Percentiles rank a stretch among this genome's conserved stretches.
These are phyloP conservation scores for Volvox reticuliferus DNA, from an alignment of 139 green algal genomes.

Conservation along the genomic window DNA sequence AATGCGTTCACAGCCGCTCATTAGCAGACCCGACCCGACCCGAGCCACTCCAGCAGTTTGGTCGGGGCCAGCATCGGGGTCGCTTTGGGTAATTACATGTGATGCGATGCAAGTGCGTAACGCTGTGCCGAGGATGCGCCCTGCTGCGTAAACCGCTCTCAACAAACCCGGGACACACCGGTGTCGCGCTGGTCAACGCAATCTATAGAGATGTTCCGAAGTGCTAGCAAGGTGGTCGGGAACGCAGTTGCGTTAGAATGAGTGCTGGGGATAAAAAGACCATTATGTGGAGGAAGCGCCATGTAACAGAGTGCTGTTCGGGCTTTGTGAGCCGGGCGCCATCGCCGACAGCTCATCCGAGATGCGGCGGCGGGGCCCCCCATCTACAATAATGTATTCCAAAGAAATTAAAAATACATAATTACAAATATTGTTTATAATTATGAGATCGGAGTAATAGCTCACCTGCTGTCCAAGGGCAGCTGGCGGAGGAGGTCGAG, in stretches of 20 bases:
- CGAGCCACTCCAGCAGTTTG: too few relatives aligned
- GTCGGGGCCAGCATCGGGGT: too few relatives aligned
- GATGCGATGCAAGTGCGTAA: too few relatives aligned
- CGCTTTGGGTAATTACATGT: too few relatives aligned
- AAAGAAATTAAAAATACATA: background rate
- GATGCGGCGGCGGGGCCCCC: background rate
- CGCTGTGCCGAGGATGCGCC: too few relatives aligned
- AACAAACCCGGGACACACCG: too few relatives aligned
- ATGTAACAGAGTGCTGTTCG: background rate
- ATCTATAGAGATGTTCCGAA: background rate
- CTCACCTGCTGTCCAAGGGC: background rate
- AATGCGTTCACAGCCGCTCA: too few relatives aligned
- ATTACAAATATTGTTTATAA: background rate
- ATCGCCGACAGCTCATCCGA: background rate
- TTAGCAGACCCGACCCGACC: too few relatives aligned
- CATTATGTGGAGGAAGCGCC: background rate
- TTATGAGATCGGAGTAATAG: background rate
- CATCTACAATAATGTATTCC: too few relatives aligned
- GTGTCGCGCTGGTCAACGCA: too few relatives aligned
- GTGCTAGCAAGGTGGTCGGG: background rate
- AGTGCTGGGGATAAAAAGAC: background rate
- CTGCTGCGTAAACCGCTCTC: too few relatives aligned
- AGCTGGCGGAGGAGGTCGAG: background rate
- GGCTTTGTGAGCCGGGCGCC: background rate
- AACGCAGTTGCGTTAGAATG: background rate